Base-by-base conservation (phyloP, 495 filamentous ascomycete genomes). In the Eremomyces bilateralis region DNA sequence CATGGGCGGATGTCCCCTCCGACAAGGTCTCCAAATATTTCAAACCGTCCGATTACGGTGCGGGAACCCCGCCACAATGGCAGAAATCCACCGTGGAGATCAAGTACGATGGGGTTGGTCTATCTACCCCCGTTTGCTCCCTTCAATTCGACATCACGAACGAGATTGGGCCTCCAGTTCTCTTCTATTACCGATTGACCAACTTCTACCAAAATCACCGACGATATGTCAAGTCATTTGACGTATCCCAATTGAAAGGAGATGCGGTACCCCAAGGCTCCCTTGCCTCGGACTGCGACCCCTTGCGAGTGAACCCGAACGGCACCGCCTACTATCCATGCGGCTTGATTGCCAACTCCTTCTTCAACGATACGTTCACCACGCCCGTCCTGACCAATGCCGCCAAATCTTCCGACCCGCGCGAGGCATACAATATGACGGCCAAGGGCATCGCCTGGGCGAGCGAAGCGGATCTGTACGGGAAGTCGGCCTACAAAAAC, bases 181-280 rank as follows among this genome's bases (percentile, higher is more conserved):
- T 79, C 42, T 64, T 93, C 51, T 95, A 93, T 58, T 99, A 99
- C 55, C 76, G 76, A 35, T 69, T 99, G 27, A 83, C 81, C 28
- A 91, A 99, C 54, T 99, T 99, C 61, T 99, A 95, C 60, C 88
- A 99, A 52, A 99, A 99, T 53, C 88, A 99, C 50, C 76, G 88
- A 37, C 76, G 85, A 53, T 99, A 99, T 42, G 85, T 93, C 27
- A 73, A 77, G 43, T 92, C 82, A 1, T 68, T 91, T 40, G 76
- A 84, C 46, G 63, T 71, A 36, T 63, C 78, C 42, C 88, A 99
- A 53, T 57, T 99, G 20, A 66, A 73, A 32, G 88, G 84, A 33
- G 61, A 74, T 5, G 67, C 67, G 8, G 61, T 79, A 20, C 58
- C 61, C 17, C 65, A 63, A 36, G 32, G 38, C 20, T 64, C 65